Conservation (phyloP, 176 grass and related monocot genomes). For the Elaeis guineensis region DNA sequence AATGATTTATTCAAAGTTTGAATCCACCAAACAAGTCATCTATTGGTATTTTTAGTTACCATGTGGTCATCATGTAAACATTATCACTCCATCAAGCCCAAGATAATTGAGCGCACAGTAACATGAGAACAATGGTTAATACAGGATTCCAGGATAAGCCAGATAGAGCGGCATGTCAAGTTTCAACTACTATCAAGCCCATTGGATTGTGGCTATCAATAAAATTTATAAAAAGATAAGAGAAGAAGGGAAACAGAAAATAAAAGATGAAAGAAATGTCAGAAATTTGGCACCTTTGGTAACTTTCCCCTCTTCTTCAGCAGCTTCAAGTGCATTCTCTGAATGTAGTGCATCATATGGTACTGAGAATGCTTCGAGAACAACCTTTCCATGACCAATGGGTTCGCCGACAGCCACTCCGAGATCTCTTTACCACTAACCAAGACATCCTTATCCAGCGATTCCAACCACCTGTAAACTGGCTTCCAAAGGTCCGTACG, state of each 20-base stretch:
- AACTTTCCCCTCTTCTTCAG: slow-evolving; percentile 91
- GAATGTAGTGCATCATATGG: slow-evolving; percentile 92
- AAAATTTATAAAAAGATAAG: not conserved
- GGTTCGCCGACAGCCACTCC: slow-evolving; percentile 71
- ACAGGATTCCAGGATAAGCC: no score
- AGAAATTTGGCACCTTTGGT: slow-evolving; percentile 59
- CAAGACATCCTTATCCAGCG: slow-evolving; percentile 58
- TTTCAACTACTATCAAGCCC: no score
- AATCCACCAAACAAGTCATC: no score
- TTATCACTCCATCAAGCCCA: no score
- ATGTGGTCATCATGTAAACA: no score
- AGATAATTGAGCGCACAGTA: no score
- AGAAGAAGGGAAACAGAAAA: not conserved
- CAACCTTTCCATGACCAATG: slow-evolving; percentile 49
- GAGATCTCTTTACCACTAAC: slow-evolving; percentile 75
- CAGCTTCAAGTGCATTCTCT: slow-evolving; percentile 96
- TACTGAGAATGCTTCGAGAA: slow-evolving; percentile 92
- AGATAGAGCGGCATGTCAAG: no score
- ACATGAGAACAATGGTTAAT: no score
- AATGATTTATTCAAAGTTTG: no score
- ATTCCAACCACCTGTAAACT: slow-evolving; percentile 83
- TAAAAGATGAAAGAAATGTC: slow-evolving; percentile 3
- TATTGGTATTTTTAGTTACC: no score
- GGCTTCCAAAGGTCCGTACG: slow-evolving; percentile 93
- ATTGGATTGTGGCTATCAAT: no score